These are phyloP conservation scores for Garcia nutans DNA, from an alignment of 345 rosid genomes.

Conservation along the genomic window DNA sequence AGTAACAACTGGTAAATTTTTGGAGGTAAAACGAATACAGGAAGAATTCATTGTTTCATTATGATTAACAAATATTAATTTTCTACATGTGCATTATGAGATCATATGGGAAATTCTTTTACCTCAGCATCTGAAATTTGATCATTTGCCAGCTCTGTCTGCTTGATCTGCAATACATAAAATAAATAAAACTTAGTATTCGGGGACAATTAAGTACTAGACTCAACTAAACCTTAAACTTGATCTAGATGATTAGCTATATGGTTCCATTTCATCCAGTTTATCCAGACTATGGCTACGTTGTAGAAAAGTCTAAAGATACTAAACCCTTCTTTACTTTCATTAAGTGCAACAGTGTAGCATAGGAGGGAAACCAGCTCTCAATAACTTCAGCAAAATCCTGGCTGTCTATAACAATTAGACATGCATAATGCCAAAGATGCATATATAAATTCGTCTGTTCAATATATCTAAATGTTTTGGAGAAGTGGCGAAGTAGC, in stretches of 20 bases:
- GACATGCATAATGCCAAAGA: not conserved
- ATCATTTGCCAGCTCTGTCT: slow-evolving; percentile 37
- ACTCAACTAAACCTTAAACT: not conserved
- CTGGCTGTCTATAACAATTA: not conserved
- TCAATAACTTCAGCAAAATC: not conserved
- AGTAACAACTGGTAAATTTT: not conserved
- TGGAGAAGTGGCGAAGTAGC: not conserved
- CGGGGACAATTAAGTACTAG: not conserved
- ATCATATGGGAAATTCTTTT: slow-evolving; percentile 11
- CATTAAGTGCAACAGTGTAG: not conserved
- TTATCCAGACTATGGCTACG: not conserved
- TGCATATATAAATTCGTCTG: not conserved
- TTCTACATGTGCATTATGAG: not conserved
- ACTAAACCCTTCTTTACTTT: not conserved
- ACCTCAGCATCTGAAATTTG: slow-evolving; percentile 55
- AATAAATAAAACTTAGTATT: slow-evolving; percentile 7
- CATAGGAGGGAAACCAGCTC: not conserved
- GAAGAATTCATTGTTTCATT: not conserved
- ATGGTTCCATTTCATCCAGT: no score
- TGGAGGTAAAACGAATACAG: not conserved
- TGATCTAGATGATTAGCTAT: not conserved
- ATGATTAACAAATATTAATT: not conserved
- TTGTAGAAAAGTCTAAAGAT: not conserved
- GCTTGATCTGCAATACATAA: slow-evolving; percentile 47
- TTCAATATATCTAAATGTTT: not conserved